A percentile compares a stretch with the other conserved stretches of the same genome.
These are phyloP conservation scores for Dianthus caryophyllus DNA, from an alignment of 148 eudicot species.

Conservation along the genomic window DNA sequence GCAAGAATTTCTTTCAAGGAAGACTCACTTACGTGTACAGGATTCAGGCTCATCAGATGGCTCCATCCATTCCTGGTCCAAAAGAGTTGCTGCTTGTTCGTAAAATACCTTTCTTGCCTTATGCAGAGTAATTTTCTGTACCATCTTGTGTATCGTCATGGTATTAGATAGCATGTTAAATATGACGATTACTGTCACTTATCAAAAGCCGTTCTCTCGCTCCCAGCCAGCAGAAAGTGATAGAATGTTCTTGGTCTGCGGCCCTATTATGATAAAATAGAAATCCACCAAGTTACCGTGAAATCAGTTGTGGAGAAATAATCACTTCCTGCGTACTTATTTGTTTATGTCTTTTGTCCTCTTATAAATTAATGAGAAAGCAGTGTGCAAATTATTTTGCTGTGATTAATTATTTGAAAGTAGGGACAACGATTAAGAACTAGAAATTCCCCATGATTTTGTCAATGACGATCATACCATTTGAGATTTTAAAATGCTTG, in stretches of 20 bases:
- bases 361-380: too few relatives aligned
- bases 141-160: not conserved
- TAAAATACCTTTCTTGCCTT: constrained; percentile 11
- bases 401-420: too few relatives aligned
- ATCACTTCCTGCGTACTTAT: too few relatives aligned
- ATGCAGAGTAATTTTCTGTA: constrained; percentile 19
- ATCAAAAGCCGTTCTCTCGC: not conserved
- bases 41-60: constrained; percentile 32
- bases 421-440: too few relatives aligned
- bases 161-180: not conserved
- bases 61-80: constrained; percentile 29
- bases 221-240: not conserved
- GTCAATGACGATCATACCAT: too few relatives aligned
- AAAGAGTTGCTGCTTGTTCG: constrained; percentile 27
- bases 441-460: too few relatives aligned
- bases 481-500: too few relatives aligned
- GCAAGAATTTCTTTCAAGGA: constrained; percentile 15
- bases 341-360: too few relatives aligned
- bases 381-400: too few relatives aligned
- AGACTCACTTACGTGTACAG: constrained; percentile 28
- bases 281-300: not conserved
- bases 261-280: not conserved
- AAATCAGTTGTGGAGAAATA: not conserved
- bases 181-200: not conserved
- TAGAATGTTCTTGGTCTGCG: not conserved